Evolutionary conservation across 805 yeast species (phyloP), one percentile per base, ranked within the genome.

Genomic region (Saturnispora sanitii): DNA sequence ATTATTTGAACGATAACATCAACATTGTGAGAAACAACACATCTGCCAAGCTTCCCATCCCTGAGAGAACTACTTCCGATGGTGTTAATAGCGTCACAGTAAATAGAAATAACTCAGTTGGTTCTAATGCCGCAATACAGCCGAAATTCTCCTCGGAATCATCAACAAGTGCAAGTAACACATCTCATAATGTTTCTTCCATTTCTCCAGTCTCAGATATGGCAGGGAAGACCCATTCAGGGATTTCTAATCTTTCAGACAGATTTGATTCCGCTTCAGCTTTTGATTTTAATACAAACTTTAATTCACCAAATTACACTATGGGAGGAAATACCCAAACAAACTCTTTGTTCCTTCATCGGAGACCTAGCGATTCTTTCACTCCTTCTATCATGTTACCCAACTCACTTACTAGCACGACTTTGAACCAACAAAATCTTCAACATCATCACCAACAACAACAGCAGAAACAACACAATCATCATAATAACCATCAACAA

Each of bases 21-120:
- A 73, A 72, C 41, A 69, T 73, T 8, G 65, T 72, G 29, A 64
- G 58, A 38, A 73, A 71, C 52, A 75, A 75, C 50, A 73, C 77
- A 15, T 61, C 60, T 41, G 67, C 73, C 8, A 70, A 68, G 48
- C 67, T 74, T 6, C 79, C 80, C 1, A 37, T 58, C 9, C 57
- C 58, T 8, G 33, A 29, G 12, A 28, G 42, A 9, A 25, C 30
- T n/a, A 12, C 27, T 25, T 12, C 27, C 27, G 27, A 8, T 12
- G 27, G 8, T 25, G 11, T 8, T 25, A 8, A 8, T 12, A 25
- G 27, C 27, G 27, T 25, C 27, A 25, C 11, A 8, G 12, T 8
- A 8, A 25, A n/a, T n/a, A n/a, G n/a, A n/a, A 12, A 27, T 7
- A 23, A 18, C 23, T 29, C 30, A n/a, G 15, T 21, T 18, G 18